phyloP scores from a whole-genome alignment of 352 stramenopile species.

The Globisporangium spinosum region DNA sequence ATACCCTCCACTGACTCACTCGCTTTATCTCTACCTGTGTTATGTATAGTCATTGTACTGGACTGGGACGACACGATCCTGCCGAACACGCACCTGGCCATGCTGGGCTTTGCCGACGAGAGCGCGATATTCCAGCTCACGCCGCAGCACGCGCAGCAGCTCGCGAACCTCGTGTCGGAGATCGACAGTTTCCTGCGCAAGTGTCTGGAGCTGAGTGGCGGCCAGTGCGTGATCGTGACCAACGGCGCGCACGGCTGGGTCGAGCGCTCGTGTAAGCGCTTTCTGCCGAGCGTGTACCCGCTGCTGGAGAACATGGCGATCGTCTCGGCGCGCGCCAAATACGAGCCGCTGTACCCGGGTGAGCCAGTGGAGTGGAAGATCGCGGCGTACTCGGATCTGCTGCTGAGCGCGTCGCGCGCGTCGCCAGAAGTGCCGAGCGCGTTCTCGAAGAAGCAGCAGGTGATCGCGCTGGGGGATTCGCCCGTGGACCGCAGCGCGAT shows the following conservation, averaged over 20 bases:
- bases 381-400: constrained; percentile 54
- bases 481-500: constrained; percentile 66
- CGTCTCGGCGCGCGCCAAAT: constrained; percentile 62
- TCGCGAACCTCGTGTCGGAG: constrained; percentile 34
- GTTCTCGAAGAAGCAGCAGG: constrained; percentile 38
- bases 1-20: too few relatives aligned
- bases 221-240: constrained; percentile 59
- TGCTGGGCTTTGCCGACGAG: constrained; percentile 62
- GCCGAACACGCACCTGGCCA: constrained; percentile 64
- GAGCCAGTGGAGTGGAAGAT: constrained; percentile 80
- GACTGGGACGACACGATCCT: constrained; percentile 84
- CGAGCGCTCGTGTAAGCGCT: constrained; percentile 67
- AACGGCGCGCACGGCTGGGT: constrained; percentile 72
- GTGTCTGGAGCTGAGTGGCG: constrained; percentile 37
- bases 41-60: constrained; percentile 60
- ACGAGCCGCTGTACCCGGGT: constrained; percentile 53
- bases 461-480: constrained; percentile 75
- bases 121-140: constrained; percentile 37
- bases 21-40: too few relatives aligned
- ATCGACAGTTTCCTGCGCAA: constrained; percentile 43
- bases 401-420: constrained; percentile 28
- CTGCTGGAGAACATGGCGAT: constrained; percentile 56
- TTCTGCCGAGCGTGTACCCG: constrained; percentile 54
- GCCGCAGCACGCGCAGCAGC: constrained; percentile 19
- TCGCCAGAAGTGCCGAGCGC: constrained; percentile 22